phyloP scores from a whole-genome alignment of 1,139 yeast species.

The Debaryomyces udenii region DNA sequence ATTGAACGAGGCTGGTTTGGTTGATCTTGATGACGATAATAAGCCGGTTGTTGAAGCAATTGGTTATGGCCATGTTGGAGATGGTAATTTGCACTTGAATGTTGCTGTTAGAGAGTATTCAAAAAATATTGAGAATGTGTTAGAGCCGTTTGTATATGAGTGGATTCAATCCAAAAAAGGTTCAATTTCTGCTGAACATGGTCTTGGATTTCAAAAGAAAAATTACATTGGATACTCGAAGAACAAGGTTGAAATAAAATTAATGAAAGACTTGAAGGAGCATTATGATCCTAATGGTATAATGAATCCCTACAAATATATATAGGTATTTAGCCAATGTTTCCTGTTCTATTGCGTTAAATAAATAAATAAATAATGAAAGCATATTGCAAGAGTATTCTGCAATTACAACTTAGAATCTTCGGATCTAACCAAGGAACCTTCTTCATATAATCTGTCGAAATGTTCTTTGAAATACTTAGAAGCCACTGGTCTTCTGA shows the following conservation, averaged over 20 bases:
- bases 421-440: slow-evolving; percentile 26
- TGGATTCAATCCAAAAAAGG: slow-evolving; percentile 78
- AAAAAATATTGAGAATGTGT: slow-evolving; percentile 70
- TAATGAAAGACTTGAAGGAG: slow-evolving; percentile 77
- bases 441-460: slow-evolving; percentile 63
- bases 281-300: slow-evolving; percentile 88
- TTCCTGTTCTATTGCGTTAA: neutral
- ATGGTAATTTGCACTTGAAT: slow-evolving; percentile 91
- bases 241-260: slow-evolving; percentile 62
- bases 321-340: slow-evolving; percentile 27
- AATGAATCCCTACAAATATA: slow-evolving; percentile 89
- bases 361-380: too few relatives aligned
- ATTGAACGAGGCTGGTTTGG: slow-evolving; percentile 57
- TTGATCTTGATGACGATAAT: slow-evolving; percentile 64
- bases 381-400: too few relatives aligned
- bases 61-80: slow-evolving; percentile 97
- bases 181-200: slow-evolving; percentile 95
- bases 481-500: slow-evolving; percentile 63
- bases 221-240: slow-evolving; percentile 85
- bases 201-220: slow-evolving; percentile 94
- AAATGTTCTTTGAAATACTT: slow-evolving; percentile 52
- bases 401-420: slow-evolving; percentile 10
- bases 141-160: slow-evolving; percentile 94
- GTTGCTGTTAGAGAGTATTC: slow-evolving; percentile 85
- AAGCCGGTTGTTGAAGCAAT: slow-evolving; percentile 84